A percentile compares a stretch with the other conserved stretches of the same genome.
phyloP scores from a whole-genome alignment of 176 grass and related monocot genomes.

The Urochloa ruziziensis region DNA sequence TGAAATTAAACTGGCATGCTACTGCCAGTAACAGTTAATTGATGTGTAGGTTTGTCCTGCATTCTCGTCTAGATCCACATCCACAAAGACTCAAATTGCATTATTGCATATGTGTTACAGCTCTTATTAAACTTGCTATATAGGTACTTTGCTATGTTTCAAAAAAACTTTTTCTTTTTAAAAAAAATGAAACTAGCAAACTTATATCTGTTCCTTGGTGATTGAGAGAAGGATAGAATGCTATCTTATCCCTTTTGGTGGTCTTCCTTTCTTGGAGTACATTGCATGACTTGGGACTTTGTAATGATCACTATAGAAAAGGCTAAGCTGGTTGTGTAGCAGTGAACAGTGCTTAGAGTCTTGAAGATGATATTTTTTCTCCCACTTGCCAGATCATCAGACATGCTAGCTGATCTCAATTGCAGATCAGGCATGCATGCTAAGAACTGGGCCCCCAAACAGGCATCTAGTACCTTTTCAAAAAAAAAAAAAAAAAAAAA shows the following conservation, averaged over 20 bases:
- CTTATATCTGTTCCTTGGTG: neutral
- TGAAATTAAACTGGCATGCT: neutral
- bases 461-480: neutral
- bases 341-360: neutral
- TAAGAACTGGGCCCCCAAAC: neutral
- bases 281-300: neutral
- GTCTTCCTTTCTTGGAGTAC: neutral
- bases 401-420: neutral
- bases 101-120: neutral
- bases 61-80: neutral
- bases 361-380: neutral
- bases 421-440: constrained; percentile 13
- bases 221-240: neutral
- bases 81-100: neutral
- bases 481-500: too few relatives aligned
- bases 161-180: neutral
- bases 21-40: neutral
- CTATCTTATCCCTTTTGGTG: neutral
- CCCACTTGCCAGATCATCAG: neutral
- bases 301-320: neutral
- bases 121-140: neutral
- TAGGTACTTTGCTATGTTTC: neutral
- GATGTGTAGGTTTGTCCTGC: neutral
- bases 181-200: neutral
- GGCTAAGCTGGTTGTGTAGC: neutral